phyloP scores from a whole-genome alignment of 441 rosid genomes.

The California macrophylla region DNA sequence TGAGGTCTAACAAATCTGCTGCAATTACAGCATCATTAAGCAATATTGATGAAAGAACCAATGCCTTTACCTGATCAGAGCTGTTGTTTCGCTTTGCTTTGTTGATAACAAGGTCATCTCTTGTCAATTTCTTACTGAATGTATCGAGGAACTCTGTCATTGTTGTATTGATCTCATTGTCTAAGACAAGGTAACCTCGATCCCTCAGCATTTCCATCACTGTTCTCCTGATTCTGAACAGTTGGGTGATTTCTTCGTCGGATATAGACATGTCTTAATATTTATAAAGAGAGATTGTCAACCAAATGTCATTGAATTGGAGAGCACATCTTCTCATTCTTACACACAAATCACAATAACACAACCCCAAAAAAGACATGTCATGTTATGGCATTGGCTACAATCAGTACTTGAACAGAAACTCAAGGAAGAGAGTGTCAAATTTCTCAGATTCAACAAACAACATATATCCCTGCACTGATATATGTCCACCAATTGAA shows the following conservation, averaged over 20 bases:
- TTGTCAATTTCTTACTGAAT: conserved; percentile 36
- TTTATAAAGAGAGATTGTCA: background rate
- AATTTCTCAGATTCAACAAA: too few relatives aligned
- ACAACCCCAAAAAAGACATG: background rate
- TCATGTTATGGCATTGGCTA: background rate
- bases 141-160: conserved; percentile 36
- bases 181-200: conserved; percentile 36
- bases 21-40: background rate
- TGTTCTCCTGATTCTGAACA: conserved; percentile 39
- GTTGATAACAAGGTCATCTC: conserved; percentile 33
- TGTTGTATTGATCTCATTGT: conserved; percentile 34
- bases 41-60: background rate
- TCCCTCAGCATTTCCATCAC: conserved; percentile 50
- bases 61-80: conserved; percentile 35
- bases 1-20: background rate
- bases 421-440: too few relatives aligned
- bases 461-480: too few relatives aligned
- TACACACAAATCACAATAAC: background rate
- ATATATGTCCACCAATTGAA: too few relatives aligned
- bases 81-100: conserved; percentile 29
- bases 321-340: background rate
- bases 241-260: conserved; percentile 34
- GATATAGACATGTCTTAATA: conserved; percentile 12
- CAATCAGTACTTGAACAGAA: background rate
- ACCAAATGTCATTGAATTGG: background rate